These are phyloP conservation scores for Monosporozyma yasuniensis DNA, from an alignment of 805 yeast species.

Conservation along the genomic window DNA sequence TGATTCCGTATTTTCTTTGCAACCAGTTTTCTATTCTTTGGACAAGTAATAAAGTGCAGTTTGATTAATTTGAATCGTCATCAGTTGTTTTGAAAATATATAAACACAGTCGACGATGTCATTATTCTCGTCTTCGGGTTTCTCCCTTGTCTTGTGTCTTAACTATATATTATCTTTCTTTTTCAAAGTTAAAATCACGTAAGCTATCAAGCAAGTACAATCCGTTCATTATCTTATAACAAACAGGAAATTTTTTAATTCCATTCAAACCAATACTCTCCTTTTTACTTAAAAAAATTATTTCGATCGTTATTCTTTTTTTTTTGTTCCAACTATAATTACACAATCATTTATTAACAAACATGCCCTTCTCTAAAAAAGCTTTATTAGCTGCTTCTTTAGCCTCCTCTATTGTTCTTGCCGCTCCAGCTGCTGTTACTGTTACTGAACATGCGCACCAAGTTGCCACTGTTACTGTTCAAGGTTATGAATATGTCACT, in stretches of 20 bases:
- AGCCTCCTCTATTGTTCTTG: constrained; percentile 13
- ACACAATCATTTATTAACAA: background rate
- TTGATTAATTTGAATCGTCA: too few species aligned
- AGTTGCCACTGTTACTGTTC: constrained; percentile 19
- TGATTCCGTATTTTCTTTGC: background rate
- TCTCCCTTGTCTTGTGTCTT: too few species aligned
- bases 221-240: background rate
- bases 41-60: too few species aligned
- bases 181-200: background rate
- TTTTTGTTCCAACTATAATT: background rate
- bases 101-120: too few species aligned
- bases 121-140: too few species aligned
- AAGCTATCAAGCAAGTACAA: background rate
- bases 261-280: background rate
- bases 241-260: background rate
- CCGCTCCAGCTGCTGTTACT: constrained; percentile 25
- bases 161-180: background rate
- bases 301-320: background rate
- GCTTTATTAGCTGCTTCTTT: constrained; percentile 6
- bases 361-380: constrained; percentile 9
- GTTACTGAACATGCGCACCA: constrained; percentile 25
- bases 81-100: too few species aligned
- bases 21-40: background rate
- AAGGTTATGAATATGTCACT: constrained; percentile 24
- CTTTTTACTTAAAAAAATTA: background rate